Conservation (phyloP, 345 rosid species). For the Boechera divaricarpa region DNA sequence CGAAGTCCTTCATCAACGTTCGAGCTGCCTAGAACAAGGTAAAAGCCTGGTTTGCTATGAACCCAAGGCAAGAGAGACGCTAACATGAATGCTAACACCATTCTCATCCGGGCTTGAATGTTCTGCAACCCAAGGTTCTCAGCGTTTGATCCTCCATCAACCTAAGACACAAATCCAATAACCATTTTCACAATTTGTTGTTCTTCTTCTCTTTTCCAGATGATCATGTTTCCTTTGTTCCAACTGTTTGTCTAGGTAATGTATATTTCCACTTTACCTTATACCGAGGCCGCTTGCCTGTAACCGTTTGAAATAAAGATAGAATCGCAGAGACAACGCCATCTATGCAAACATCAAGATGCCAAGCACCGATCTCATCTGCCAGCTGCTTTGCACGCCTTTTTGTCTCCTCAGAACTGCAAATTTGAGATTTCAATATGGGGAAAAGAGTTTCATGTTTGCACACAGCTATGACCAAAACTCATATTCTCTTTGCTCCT, state of each 20-base stretch:
- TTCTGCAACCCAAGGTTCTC: slow-evolving; percentile 93
- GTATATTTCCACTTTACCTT: slow-evolving; percentile 54
- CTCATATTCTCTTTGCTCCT: neutral
- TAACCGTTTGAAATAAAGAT: slow-evolving; percentile 76
- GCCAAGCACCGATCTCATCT: slow-evolving; percentile 94
- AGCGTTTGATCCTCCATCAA: slow-evolving; percentile 86
- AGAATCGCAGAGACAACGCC: slow-evolving; percentile 79
- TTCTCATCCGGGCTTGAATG: slow-evolving; percentile 96
- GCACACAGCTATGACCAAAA: neutral
- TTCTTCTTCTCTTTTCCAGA: neutral
- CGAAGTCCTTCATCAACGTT: slow-evolving; percentile 94
- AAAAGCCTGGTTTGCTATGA: slow-evolving; percentile 84
- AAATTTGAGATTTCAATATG: slow-evolving; percentile 24
- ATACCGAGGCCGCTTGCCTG: slow-evolving; percentile 80
- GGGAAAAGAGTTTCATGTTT: neutral
- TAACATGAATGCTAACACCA: slow-evolving; percentile 91
- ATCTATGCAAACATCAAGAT: slow-evolving; percentile 86
- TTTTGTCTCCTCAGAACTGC: slow-evolving; percentile 79
- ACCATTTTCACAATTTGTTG: slow-evolving; percentile 3
- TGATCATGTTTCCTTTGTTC: slow-evolving; percentile 1
- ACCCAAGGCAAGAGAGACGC: slow-evolving; percentile 98
- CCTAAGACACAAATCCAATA: slow-evolving; percentile 50
- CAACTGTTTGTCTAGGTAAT: neutral
- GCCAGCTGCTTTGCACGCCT: slow-evolving; percentile 78
- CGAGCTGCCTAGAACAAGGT: slow-evolving; percentile 96